Evolutionary conservation across 1,284 basidiomycete genomes (phyloP), one percentile per base, ranked within the genome.

Genomic region (Ganoderma leucocontextum): DNA sequence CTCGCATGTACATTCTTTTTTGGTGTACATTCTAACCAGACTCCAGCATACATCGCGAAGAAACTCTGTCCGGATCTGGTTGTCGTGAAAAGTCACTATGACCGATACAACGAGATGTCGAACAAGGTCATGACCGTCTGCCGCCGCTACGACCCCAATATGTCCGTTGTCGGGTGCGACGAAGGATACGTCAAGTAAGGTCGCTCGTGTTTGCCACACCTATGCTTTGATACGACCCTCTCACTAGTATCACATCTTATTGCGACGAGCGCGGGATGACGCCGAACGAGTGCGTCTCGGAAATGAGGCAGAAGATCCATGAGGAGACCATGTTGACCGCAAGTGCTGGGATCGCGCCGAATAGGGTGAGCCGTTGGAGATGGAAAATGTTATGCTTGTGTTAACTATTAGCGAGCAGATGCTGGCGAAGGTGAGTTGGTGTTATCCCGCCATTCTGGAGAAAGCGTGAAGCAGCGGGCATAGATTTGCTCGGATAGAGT

Each of bases 61-160:
- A 97, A 95, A 76, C 87, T 99, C 10, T 99, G 96, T 77, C 96
- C 97, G 1, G 89, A 97, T 10, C 87, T 99, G n/a, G 90, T 95
- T 55, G 82, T 95, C 57, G 85, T 97, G 60, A 80, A 82, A 9
- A 86, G 85, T 65, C 85, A 91, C 71, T 91, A 89, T 73, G 80
- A 86, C 10, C 84, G 89, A 42, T 96, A 96, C 73, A 84, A 82
- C 53, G 91, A 92, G 71, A 88, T 93, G 80, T 96, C 95, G 7
- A 74, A 80, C 42, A 83, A 83, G 71, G 86, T 93, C 38, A 93
- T 94, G 89, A 78, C 75, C 12, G 86, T 95, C 25, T 90, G 94
- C 74, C 81, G 82, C 57, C 85, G 89, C 74, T 98, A 96, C 76
- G 96, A 98, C 78, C 89, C 92, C 5, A 90, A 89, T 70, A 90